Evolutionary conservation across 2,329 filamentous ascomycete genomes (phyloP), one percentile per base, ranked within the genome.

Genomic region (Exutisphaerella laricina): DNA sequence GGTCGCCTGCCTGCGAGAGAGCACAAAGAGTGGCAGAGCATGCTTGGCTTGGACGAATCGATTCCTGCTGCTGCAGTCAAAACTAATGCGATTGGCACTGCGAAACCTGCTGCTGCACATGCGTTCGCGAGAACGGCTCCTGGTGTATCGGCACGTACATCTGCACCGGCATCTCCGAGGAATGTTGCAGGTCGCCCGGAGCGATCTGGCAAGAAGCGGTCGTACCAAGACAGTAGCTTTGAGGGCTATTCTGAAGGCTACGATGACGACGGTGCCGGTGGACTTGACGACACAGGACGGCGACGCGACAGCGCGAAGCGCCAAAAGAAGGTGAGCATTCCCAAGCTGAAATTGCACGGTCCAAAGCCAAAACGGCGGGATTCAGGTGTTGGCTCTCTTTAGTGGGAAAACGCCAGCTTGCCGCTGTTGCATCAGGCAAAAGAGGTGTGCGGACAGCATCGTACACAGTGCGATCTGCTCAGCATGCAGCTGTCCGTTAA

Each of bases 211-310:
- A 86, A 84, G 69, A 88, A 88, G 71, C 76, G 85, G 35, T 78
- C 80, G 49, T 89, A 88, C 59, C 80, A 82, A 28, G 85, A 89
- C 51, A 77, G 73, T 55, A 85, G 81, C 56, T 89, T 78, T 58
- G 80, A 84, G 56, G 84, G 85, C 30, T 88, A 88, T 57, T 77
- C 78, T 32, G 83, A 88, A 53, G 80, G 81, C 23, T 87, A 74
- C 53, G 74, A 74, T 7, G 84, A 88, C 49, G 83, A 84, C 49
- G 78, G 73, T 43, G 85, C 83, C 16, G 82, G 80, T 45, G 84
- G 85, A 53, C 79, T 80, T 54, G 83, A 85, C 54, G 79, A 83
- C 42, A 66, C 45, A 9, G 54, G 47, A 16, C 36, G 49, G 28
- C 46, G 55, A 17, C 43, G 49, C 8, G 46, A 51, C 28, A 41